Base-by-base conservation (phyloP, 2,329 filamentous ascomycete genomes). In the Beauveria varroae region DNA sequence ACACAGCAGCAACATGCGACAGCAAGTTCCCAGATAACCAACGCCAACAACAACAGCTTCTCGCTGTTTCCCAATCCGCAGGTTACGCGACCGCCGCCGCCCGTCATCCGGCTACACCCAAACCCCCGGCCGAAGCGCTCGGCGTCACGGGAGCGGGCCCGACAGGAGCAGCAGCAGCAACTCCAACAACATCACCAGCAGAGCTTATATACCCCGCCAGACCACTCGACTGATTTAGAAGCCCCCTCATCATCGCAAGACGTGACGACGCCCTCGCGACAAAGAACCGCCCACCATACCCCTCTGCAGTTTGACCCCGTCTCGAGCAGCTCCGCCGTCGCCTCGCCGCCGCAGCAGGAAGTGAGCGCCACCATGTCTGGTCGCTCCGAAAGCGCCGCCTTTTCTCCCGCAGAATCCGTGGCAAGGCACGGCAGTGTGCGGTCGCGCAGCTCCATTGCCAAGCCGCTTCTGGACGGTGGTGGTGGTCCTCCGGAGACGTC, bases 401-500 rank as follows among this genome's bases (percentile, higher is more conserved):
- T 83, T 62, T 81, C 81, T 0, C 78, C 81, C 62, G 76, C 78
- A 34, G 75, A 78, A 57, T 80, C 80, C 2, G 73, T 83, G 46
- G 78, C 79, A 12, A 76, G 80, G 54, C 77, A 74, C 63, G 75
- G 75, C 54, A 84, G 80, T 68, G 76, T 74, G 53, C 74, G 76
- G 20, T 83, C 82, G 1, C 75, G 81, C 59, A 81, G 74, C 69
- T 86, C 83, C 22, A 85, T 85, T 65, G 80, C 81, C 56, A 86
- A 86, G 66, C 72, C 76, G 26, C 82, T 81, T 18, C 67, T 80
- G 4, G 69, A 68, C 28, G 75, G 76, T 10, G 52, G n/a, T 3
- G 18, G 24, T n/a, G n/a, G n/a, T n/a, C n/a, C n/a, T n/a, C n/a
- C n/a, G n/a, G n/a, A n/a, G n/a, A n/a, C n/a, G 1, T 5, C n/a